A percentile compares a stretch with the other conserved stretches of the same genome.
Evolutionary conservation across 2,329 filamentous ascomycete species (phyloP).

Genomic region (Alternaria consortialis): DNA sequence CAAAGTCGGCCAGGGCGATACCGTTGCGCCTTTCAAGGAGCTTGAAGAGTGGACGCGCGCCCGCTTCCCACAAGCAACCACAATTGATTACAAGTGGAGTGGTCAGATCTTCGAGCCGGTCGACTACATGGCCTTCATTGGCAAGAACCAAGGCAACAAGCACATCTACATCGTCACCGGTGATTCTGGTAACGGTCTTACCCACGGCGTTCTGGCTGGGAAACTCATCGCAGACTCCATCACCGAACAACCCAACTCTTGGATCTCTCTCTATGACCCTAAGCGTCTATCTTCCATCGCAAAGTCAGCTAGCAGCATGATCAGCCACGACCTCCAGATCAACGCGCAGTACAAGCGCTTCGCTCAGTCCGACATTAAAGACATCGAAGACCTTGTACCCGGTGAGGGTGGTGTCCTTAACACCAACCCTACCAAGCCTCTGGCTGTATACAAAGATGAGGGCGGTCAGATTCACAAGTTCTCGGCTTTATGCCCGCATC

Average conservation of each 20-base stretch:
- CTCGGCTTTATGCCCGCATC: constrained; percentile 65
- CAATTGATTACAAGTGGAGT: constrained; percentile 65
- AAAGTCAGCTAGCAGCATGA: constrained; percentile 57
- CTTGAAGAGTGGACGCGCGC: constrained; percentile 64
- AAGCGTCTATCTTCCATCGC: constrained; percentile 57
- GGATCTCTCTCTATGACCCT: constrained; percentile 62
- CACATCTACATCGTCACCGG: constrained; percentile 65
- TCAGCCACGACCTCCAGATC: constrained; percentile 64
- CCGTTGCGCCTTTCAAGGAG: constrained; percentile 58
- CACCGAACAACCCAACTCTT: constrained; percentile 58
- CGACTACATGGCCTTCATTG: constrained; percentile 66
- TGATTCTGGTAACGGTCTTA: constrained; percentile 66
- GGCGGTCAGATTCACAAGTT: constrained; percentile 60
- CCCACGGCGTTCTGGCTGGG: constrained; percentile 64
- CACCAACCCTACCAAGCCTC: constrained; percentile 55
- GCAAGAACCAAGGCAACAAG: constrained; percentile 62
- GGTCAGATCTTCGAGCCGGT: constrained; percentile 66
- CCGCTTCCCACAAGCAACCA: constrained; percentile 61
- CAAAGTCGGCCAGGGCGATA: constrained; percentile 64
- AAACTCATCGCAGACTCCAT: constrained; percentile 65
- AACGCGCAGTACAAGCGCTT: constrained; percentile 66
- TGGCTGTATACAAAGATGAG: constrained; percentile 67
- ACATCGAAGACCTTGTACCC: constrained; percentile 63
- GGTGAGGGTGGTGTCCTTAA: constrained; percentile 65
- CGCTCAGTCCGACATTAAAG: constrained; percentile 62